These are phyloP conservation scores for Theileria annulata DNA, from an alignment of 169 alveolate species.

Conservation along the genomic window DNA sequence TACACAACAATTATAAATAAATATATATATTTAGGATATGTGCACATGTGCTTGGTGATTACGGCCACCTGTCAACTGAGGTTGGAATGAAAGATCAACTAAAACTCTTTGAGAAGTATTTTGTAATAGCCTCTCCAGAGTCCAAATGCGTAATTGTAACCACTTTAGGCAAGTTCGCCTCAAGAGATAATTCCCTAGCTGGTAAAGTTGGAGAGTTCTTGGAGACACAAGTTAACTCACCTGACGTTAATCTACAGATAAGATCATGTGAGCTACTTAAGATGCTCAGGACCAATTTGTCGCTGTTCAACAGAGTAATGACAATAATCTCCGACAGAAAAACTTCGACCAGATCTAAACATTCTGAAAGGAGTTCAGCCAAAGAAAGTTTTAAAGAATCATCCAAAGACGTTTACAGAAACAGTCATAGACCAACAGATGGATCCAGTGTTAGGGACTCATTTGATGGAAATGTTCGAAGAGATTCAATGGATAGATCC, in stretches of 20 bases:
- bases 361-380: neutral
- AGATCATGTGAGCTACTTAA: conserved; percentile 70
- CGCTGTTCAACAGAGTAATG: conserved; percentile 32
- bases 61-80: conserved; percentile 64
- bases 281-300: conserved; percentile 38
- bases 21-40: conserved; percentile 58
- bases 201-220: conserved; percentile 49
- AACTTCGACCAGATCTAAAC: neutral
- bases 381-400: conserved; percentile 3
- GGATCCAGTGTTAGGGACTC: neutral
- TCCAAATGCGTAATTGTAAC: conserved; percentile 62
- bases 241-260: conserved; percentile 67
- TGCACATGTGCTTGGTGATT: conserved; percentile 68
- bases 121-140: conserved; percentile 34
- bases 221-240: conserved; percentile 37
- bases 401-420: neutral
- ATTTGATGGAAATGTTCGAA: neutral
- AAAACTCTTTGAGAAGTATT: conserved; percentile 57
- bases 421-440: neutral
- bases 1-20: conserved; percentile 2
- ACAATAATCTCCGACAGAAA: neutral
- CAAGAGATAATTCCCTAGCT: conserved; percentile 54
- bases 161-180: conserved; percentile 67
- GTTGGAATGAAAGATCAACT: conserved; percentile 32
- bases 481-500: neutral